phyloP scores from a whole-genome alignment of 768 basidiomycete genomes.

The Suillus fuscotomentosus region DNA sequence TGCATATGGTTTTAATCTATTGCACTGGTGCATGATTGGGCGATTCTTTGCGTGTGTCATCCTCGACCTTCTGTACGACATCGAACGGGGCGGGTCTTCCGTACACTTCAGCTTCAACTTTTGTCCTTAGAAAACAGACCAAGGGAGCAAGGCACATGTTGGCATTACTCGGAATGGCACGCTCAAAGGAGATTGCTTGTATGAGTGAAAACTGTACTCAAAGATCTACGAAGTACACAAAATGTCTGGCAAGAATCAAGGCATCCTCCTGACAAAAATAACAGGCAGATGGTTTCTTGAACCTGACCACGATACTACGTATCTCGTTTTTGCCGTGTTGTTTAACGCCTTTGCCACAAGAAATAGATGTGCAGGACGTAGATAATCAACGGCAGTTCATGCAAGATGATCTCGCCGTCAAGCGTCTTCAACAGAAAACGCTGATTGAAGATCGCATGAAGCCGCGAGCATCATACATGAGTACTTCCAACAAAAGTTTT shows the following conservation, averaged over 20 bases:
- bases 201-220: neutral
- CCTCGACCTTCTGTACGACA: neutral
- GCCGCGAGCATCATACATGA: neutral
- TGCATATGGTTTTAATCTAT: neutral
- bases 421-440: neutral
- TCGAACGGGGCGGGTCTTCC: neutral
- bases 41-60: neutral
- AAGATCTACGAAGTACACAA: neutral
- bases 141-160: neutral
- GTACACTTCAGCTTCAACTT: neutral
- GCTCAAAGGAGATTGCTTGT: neutral
- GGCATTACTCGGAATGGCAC: neutral
- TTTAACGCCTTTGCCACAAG: constrained; percentile 64
- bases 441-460: neutral
- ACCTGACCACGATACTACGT: constrained; percentile 18
- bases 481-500: neutral
- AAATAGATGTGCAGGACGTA: constrained; percentile 47
- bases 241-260: constrained; percentile 28
- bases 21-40: neutral
- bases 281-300: constrained; percentile 57
- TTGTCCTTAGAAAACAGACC: neutral
- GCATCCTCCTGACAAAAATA: constrained; percentile 36
- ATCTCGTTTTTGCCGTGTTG: constrained; percentile 55
- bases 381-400: constrained; percentile 54
- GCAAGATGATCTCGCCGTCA: neutral